Evolutionary conservation across 495 filamentous ascomycete genomes (phyloP).

Genomic region (Neurospora sp.): DNA sequence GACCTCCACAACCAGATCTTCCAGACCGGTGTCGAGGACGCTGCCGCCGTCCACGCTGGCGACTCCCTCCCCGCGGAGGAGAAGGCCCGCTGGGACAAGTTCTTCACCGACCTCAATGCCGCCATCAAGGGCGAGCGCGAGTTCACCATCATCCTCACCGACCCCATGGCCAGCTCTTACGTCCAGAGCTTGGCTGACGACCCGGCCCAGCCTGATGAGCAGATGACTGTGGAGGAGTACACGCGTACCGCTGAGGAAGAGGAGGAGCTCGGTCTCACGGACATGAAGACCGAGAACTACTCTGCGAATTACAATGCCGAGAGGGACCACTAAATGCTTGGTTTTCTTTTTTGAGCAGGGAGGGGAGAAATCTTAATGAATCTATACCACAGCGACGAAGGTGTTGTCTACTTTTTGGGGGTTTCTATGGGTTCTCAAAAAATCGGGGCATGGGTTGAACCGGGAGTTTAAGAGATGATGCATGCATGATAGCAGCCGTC

Average conservation of each 20-base stretch:
- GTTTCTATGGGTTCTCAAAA: not conserved
- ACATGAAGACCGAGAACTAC: slow-evolving; percentile 91
- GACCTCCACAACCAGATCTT: slow-evolving; percentile 82
- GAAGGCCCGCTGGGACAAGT: slow-evolving; percentile 63
- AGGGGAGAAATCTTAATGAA: not conserved
- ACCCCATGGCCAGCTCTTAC: slow-evolving; percentile 85
- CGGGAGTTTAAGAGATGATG: slow-evolving; percentile 3
- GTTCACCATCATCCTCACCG: slow-evolving; percentile 78
- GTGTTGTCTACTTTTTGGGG: not conserved
- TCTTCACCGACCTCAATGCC: slow-evolving; percentile 63
- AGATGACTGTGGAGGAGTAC: slow-evolving; percentile 78
- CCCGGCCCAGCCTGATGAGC: slow-evolving; percentile 59
- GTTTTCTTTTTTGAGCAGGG: too few relatives aligned
- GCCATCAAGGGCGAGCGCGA: slow-evolving; percentile 75
- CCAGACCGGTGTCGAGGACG: slow-evolving; percentile 46
- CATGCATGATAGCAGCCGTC: not conserved
- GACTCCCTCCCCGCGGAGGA: slow-evolving; percentile 60
- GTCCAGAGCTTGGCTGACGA: slow-evolving; percentile 74
- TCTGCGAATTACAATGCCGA: slow-evolving; percentile 36
- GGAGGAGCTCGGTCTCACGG: slow-evolving; percentile 77
- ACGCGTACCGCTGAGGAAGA: slow-evolving; percentile 80
- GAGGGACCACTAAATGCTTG: not conserved
- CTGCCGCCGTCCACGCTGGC: slow-evolving; percentile 9
- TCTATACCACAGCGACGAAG: not conserved
- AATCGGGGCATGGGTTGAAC: not conserved